These are phyloP conservation scores for Malassezia sp. DNA, from an alignment of 1,284 basidiomycete species.

Conservation along the genomic window DNA sequence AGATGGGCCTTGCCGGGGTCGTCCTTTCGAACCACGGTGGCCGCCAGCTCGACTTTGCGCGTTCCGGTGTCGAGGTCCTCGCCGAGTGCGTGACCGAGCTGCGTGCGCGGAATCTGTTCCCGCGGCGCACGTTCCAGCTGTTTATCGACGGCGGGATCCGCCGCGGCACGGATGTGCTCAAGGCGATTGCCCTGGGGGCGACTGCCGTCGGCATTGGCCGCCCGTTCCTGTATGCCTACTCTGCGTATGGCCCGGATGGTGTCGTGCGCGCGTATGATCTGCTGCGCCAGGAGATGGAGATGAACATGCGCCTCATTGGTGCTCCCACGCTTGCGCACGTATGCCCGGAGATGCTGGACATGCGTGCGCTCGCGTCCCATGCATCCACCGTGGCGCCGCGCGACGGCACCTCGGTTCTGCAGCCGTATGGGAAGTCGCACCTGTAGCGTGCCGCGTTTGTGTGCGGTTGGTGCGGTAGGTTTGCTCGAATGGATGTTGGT, in stretches of 20 bases:
- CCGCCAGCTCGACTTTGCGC: slow-evolving; percentile 38
- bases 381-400: slow-evolving; percentile 22
- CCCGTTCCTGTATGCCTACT: slow-evolving; percentile 80
- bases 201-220: slow-evolving; percentile 78
- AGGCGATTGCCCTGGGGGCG: slow-evolving; percentile 80
- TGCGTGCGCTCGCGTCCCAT: slow-evolving; percentile 52
- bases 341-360: slow-evolving; percentile 63
- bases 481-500: too few species aligned
- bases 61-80: slow-evolving; percentile 41
- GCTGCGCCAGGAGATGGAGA: slow-evolving; percentile 66
- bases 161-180: slow-evolving; percentile 64
- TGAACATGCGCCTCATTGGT: slow-evolving; percentile 67
- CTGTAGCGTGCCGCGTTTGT: slow-evolving; percentile 6
- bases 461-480: slow-evolving; percentile 3
- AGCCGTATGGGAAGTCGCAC: slow-evolving; percentile 1
- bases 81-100: slow-evolving; percentile 55
- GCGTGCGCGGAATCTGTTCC: slow-evolving; percentile 55
- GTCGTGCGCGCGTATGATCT: slow-evolving; percentile 62
- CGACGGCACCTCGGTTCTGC: slow-evolving; percentile 17
- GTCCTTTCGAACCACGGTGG: slow-evolving; percentile 50
- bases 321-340: slow-evolving; percentile 61
- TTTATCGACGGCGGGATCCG: slow-evolving; percentile 79
- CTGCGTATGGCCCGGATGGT: slow-evolving; percentile 73
- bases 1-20: slow-evolving; percentile 52
- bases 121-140: slow-evolving; percentile 54